Evolutionary conservation across 768 basidiomycete species (phyloP), one percentile per base, ranked within the genome.

Genomic region (Lactifluus hygrophoroides): DNA sequence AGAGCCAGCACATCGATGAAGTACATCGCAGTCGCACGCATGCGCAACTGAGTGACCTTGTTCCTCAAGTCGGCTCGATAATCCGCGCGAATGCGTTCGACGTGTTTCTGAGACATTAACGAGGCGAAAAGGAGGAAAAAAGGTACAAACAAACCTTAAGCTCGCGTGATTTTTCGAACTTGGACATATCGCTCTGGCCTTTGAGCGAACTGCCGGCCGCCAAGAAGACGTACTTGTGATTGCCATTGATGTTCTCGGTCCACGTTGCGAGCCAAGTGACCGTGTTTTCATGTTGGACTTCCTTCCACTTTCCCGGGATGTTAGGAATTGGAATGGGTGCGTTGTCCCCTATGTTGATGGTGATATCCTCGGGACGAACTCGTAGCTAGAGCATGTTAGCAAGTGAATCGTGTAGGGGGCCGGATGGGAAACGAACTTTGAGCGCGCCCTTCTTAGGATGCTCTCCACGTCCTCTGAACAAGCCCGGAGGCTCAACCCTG

Each of bases 231-330:
- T 99, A 99, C 74, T 98, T 97, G 72, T 90, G 85, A 68, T 87
- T 90, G 60, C 85, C 83, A 67, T 98, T 98, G 73, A 98, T 85
- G 68, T 99, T 99, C 72, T 98, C 96, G 46, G 93, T 94, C 96
- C 96, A 99, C 56, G 89, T 94, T 5, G 96, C 96, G 48, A 99
- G 79, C 96, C 96, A 99, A 13, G 96, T 98, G 27, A 98, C 96
- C 3, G 93, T 97, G 64, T 94, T 86, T 69, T 98, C 94, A 68
- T 98, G 91, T 11, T 83, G 79, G 21, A 96, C 76, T 3, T 78
- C 77, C 70, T 90, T 93, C 96, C 96, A 99, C 43, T 83, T 80
- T 44, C 96, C 95, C 19, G 93, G 85, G 69, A 88, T 84, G 64
- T 96, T 97, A 4, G 96, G 92, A n/a, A 80, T 72, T 1, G 96